These are phyloP conservation scores for Niebla homalea DNA, from an alignment of 495 filamentous ascomycete species.

Conservation along the genomic window DNA sequence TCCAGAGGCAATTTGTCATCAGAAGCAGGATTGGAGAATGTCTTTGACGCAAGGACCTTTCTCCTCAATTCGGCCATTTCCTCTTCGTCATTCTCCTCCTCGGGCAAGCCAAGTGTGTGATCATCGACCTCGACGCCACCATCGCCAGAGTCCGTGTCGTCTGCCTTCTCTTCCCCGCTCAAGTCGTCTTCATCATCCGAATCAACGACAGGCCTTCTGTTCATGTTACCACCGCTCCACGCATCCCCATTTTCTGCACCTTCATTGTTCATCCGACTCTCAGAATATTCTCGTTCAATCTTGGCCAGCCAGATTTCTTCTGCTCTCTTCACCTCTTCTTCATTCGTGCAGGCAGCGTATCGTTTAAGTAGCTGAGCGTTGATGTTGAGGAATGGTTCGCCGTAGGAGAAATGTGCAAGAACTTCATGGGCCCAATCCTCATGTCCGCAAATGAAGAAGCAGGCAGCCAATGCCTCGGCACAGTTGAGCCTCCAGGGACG, in stretches of 20 bases:
- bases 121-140: constrained; percentile 37
- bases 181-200: constrained; percentile 35
- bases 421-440: constrained; percentile 77
- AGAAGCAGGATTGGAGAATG: constrained; percentile 56
- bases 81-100: constrained; percentile 64
- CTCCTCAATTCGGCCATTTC: constrained; percentile 86
- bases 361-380: constrained; percentile 69
- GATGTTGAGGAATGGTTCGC: constrained; percentile 74
- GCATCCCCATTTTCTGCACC: constrained; percentile 47
- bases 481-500: constrained; percentile 91
- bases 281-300: constrained; percentile 77
- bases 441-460: constrained; percentile 85
- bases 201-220: constrained; percentile 43
- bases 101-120: constrained; percentile 63
- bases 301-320: constrained; percentile 80
- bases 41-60: constrained; percentile 71
- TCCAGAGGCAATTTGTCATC: constrained; percentile 39
- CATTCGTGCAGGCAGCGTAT: constrained; percentile 70
- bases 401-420: constrained; percentile 75
- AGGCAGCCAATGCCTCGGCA: constrained; percentile 84
- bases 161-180: constrained; percentile 36
- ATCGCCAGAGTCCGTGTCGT: constrained; percentile 33
- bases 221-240: constrained; percentile 79
- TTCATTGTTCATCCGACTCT: constrained; percentile 55
- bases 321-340: constrained; percentile 75